phyloP scores from a whole-genome alignment of 2,329 filamentous ascomycete species.

The Clathrospora elynae region DNA sequence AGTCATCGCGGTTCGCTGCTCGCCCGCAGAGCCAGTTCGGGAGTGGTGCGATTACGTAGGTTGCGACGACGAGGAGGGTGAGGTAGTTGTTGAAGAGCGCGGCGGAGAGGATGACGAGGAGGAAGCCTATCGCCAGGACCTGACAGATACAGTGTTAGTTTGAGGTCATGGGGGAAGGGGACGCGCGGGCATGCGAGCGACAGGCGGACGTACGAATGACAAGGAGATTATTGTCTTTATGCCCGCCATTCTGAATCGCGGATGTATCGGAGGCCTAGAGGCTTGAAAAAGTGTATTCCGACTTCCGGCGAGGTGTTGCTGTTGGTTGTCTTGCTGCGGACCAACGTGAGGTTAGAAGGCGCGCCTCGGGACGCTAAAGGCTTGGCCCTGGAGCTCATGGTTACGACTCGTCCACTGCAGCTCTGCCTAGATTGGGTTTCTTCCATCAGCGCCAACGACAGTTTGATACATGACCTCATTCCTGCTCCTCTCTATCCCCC shows the following conservation, averaged over 20 bases:
- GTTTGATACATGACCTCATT: too few relatives aligned
- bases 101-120: constrained; percentile 97
- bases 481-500: background rate
- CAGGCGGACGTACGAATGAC: constrained; percentile 74
- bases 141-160: constrained; percentile 39
- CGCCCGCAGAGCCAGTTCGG: constrained; percentile 95
- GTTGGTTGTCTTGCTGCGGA: constrained; percentile 8
- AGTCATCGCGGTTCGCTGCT: constrained; percentile 92
- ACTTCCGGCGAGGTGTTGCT: constrained; percentile 1
- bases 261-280: too few relatives aligned
- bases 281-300: too few relatives aligned
- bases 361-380: constrained; percentile 13
- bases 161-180: background rate
- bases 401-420: constrained; percentile 35
- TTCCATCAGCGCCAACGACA: too few relatives aligned
- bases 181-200: constrained; percentile 24
- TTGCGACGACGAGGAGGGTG: constrained; percentile 91
- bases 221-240: constrained; percentile 99
- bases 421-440: too few relatives aligned
- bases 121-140: constrained; percentile 96
- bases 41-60: constrained; percentile 89
- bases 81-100: constrained; percentile 95
- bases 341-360: constrained; percentile 10
- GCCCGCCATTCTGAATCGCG: constrained; percentile 72
- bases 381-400: constrained; percentile 19